A percentile compares a stretch with the other conserved stretches of the same genome.
Evolutionary conservation across 73 alveolate species (phyloP).

Genomic region (Paramecium tetraurelia): DNA sequence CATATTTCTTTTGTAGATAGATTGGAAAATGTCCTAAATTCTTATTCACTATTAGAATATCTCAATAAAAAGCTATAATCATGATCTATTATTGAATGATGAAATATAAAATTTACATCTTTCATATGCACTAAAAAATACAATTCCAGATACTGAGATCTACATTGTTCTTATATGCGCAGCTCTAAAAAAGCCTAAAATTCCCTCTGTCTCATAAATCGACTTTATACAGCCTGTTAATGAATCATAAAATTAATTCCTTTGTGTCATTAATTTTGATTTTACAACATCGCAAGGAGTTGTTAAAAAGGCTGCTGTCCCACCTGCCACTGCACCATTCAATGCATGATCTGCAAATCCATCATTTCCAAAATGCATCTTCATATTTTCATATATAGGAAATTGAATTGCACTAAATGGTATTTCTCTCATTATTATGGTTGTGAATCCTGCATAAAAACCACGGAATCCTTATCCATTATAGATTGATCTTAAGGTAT

Average conservation of each 20-base stretch:
- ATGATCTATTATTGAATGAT: slow-evolving; percentile 13
- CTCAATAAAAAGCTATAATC: neutral
- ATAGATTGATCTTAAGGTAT: slow-evolving; percentile 62
- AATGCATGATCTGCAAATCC: slow-evolving; percentile 11
- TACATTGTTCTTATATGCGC: slow-evolving; percentile 39
- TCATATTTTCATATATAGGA: slow-evolving; percentile 80
- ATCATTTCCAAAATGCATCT: slow-evolving; percentile 28
- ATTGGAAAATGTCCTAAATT: slow-evolving; percentile 38
- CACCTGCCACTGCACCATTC: slow-evolving; percentile 66
- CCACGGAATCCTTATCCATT: slow-evolving; percentile 67
- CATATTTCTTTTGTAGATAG: slow-evolving; percentile 7
- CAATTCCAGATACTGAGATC: slow-evolving; percentile 51
- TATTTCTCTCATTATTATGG: slow-evolving; percentile 76
- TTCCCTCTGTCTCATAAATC: slow-evolving; percentile 37
- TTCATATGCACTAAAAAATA: slow-evolving; percentile 57
- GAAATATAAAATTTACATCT: neutral
- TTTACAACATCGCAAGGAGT: slow-evolving; percentile 64
- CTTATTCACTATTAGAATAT: slow-evolving; percentile 8
- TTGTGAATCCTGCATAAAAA: slow-evolving; percentile 75
- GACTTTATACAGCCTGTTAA: slow-evolving; percentile 15
- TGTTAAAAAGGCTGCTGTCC: slow-evolving; percentile 61
- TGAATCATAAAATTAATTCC: slow-evolving; percentile 40
- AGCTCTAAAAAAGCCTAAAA: slow-evolving; percentile 48
- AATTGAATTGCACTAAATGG: slow-evolving; percentile 80
- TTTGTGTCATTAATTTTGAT: slow-evolving; percentile 62